Evolutionary conservation across 2,329 filamentous ascomycete species (phyloP).

Genomic region (Akanthomyces uredinophilus): DNA sequence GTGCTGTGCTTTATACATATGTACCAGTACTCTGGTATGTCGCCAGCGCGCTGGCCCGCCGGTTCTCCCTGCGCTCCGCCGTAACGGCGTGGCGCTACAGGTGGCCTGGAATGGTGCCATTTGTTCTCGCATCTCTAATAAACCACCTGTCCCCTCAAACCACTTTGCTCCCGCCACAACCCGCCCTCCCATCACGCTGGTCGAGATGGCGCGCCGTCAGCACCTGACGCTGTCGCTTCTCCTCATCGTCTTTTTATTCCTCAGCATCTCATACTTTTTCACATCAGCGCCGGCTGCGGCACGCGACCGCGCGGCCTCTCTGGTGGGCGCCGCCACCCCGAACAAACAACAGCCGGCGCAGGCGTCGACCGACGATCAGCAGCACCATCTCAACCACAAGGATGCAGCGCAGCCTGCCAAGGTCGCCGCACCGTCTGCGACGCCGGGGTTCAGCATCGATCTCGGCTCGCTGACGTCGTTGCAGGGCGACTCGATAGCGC

Average conservation of each 20-base stretch:
- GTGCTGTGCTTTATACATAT: neutral
- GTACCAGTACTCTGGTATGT: too few relatives aligned
- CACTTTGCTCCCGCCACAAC: neutral
- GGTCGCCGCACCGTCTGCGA: conserved; percentile 17
- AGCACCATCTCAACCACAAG: neutral
- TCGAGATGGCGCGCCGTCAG: conserved; percentile 46
- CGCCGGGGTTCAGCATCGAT: conserved; percentile 31
- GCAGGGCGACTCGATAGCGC: conserved; percentile 67
- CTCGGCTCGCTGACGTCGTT: conserved; percentile 44
- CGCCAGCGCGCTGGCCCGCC: neutral
- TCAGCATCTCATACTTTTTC: conserved; percentile 55
- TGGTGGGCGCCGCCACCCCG: neutral
- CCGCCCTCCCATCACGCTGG: conserved; percentile 1
- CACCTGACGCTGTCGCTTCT: conserved; percentile 50
- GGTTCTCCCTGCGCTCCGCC: neutral
- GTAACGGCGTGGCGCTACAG: neutral
- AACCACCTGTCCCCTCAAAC: neutral
- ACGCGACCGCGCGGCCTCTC: neutral
- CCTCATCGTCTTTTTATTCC: conserved; percentile 49
- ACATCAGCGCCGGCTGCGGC: conserved; percentile 17
- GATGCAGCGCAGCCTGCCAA: conserved; percentile 22
- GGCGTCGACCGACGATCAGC: neutral
- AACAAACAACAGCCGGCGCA: neutral
- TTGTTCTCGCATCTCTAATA: neutral
- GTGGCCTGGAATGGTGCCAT: neutral